Percentiles rank a stretch among this genome's conserved stretches.
These are phyloP conservation scores for Drechslerella dactyloides DNA, from an alignment of 2,329 filamentous ascomycete genomes.

Conservation along the genomic window DNA sequence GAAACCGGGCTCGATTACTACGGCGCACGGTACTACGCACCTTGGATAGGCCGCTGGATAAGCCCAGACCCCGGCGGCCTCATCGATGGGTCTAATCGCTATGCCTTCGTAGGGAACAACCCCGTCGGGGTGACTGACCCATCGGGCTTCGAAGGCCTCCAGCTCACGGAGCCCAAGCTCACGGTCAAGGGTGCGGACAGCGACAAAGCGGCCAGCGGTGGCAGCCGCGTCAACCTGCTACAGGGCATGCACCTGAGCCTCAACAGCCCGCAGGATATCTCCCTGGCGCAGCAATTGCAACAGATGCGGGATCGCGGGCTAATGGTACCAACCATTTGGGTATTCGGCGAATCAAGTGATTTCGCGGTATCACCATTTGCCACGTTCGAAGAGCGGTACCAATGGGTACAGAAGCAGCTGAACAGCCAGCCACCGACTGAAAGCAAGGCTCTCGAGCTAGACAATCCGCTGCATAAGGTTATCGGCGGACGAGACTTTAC, in stretches of 20 bases:
- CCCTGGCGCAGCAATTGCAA: too few species aligned
- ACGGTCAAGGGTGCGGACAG: not conserved
- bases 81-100: constrained; percentile 17
- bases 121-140: constrained; percentile 7
- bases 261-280: not conserved
- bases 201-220: too few species aligned
- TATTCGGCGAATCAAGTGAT: not conserved
- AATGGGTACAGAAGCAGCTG: not conserved
- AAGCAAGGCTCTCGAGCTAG: not conserved
- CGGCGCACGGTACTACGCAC: constrained; percentile 54
- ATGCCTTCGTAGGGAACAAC: constrained; percentile 12
- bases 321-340: too few species aligned
- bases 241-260: not conserved
- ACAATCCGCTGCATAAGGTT: not conserved
- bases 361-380: not conserved
- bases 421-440: not conserved
- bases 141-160: not conserved
- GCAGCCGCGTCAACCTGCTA: too few species aligned
- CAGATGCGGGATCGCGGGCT: too few species aligned
- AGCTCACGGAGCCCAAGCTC: not conserved
- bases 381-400: not conserved
- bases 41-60: constrained; percentile 55
- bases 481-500: not conserved
- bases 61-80: constrained; percentile 52
- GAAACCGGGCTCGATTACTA: constrained; percentile 55